Evolutionary conservation across 164 flowering plant genomes (phyloP), one percentile per base, ranked within the genome.

Genomic region (Umbilicus rupestris): DNA sequence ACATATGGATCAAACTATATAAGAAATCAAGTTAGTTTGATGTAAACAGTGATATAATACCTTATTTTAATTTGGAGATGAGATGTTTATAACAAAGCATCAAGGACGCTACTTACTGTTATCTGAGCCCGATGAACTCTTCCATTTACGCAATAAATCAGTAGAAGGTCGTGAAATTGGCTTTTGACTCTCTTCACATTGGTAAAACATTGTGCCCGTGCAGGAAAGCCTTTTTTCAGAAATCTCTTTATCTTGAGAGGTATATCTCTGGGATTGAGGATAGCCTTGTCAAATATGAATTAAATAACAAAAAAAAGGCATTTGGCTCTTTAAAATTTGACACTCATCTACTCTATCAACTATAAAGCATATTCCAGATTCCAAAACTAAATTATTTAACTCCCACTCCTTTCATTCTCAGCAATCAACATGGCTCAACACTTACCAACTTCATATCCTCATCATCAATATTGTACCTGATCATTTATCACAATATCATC

Each of bases 241-340:
- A 67, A 68, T 82, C 50, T 91, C 96, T 78, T 87, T 84, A 70
- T 90, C 99, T 77, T 91, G 96, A 70, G 96, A 89, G 75, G 79
- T 76, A 73, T 81, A 74, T 74, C 88, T 86, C 97, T 94, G 76
- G 73, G 64, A 66, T n/a, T 4, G 37, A 52, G 2, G 11, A 24
- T 24, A 52, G 10, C 59, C 16, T 52, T 19, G 4, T 52, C 59
- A 24, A 26, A 2, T 3, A 20, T 50, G 6, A 22, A 3, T 52
- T 11, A 26, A 24, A 24, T 10, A 52, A 24, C 59, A 41, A 3
- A 52, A 52, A 28, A 3, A 15, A 52, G 16, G 16, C 12, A 41
- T 41, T 41, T 41, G 44, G 3, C n/a, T n/a, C n/a, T n/a, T n/a
- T 41, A 6, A 41, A 41, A 41, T 9, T 3, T 41, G 44, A 52